Evolutionary conservation across 257 asterid species (phyloP).

Genomic region (Knoxia roxburghii): DNA sequence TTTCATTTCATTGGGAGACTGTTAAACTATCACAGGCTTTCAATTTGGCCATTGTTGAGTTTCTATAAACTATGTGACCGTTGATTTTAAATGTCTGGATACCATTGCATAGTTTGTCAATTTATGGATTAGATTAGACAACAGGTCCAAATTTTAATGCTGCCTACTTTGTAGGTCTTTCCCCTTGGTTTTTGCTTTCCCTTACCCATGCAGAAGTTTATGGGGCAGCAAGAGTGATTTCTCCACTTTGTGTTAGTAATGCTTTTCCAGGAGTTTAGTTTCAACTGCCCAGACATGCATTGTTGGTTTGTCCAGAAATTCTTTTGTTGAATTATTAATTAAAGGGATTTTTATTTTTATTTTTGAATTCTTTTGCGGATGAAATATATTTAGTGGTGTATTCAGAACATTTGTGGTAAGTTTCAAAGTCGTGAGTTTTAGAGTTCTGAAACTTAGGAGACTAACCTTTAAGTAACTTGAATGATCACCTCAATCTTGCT

Average conservation of each 20-base stretch:
- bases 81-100: background rate
- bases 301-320: background rate
- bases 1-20: background rate
- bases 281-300: background rate
- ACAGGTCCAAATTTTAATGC: background rate
- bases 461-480: background rate
- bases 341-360: background rate
- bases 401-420: background rate
- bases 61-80: too few species aligned
- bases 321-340: background rate
- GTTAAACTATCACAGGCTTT: background rate
- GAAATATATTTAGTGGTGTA: background rate
- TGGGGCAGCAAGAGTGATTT: too few species aligned
- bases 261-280: background rate
- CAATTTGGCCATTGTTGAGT: background rate
- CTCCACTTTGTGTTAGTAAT: background rate
- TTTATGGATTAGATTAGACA: background rate
- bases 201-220: too few species aligned
- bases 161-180: background rate
- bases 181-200: too few species aligned
- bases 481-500: background rate
- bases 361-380: background rate
- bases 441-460: background rate
- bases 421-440: background rate
- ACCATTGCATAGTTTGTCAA: background rate